Evolutionary conservation across 2,329 filamentous ascomycete species (phyloP).

Genomic region (Beauveria australis): DNA sequence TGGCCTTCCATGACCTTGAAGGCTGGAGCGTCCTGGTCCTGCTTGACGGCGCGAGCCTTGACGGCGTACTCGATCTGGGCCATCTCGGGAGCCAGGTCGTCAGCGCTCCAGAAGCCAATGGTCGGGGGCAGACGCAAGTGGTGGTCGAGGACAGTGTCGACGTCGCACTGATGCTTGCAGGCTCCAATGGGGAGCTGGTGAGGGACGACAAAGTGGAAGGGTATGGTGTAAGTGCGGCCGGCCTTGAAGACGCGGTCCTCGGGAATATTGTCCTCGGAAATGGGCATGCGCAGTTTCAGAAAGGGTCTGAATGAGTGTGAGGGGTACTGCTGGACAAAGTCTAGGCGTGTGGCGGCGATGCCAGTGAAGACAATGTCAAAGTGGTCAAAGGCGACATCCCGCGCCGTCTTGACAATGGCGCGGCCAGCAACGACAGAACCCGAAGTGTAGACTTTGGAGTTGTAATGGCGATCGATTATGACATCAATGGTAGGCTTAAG

Average conservation of each 20-base stretch:
- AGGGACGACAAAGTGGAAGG: conserved; percentile 54
- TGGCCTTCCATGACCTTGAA: conserved; percentile 32
- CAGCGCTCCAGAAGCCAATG: conserved; percentile 42
- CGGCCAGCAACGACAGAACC: conserved; percentile 42
- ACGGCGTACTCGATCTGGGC: conserved; percentile 44
- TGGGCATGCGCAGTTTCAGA: conserved; percentile 48
- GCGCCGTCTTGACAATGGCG: conserved; percentile 36
- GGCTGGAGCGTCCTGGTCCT: conserved; percentile 13
- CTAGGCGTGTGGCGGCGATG: conserved; percentile 40
- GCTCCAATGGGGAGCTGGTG: conserved; percentile 47
- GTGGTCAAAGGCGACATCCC: conserved; percentile 40
- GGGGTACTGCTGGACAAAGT: conserved; percentile 40
- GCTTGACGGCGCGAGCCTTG: conserved; percentile 35
- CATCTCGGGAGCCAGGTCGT: conserved; percentile 49
- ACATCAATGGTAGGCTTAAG: conserved; percentile 31
- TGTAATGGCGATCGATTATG: conserved; percentile 44
- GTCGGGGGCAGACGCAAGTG: conserved; percentile 47
- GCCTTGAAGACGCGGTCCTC: conserved; percentile 38
- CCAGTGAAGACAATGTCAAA: conserved; percentile 48
- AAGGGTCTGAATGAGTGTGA: conserved; percentile 43
- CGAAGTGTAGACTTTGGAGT: conserved; percentile 47
- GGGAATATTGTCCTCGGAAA: conserved; percentile 38
- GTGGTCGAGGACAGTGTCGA: conserved; percentile 38
- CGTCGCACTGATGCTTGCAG: conserved; percentile 41
- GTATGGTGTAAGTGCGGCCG: conserved; percentile 40